Evolutionary conservation across 768 basidiomycete genomes (phyloP).

Genomic region (Phylloporus sp.): DNA sequence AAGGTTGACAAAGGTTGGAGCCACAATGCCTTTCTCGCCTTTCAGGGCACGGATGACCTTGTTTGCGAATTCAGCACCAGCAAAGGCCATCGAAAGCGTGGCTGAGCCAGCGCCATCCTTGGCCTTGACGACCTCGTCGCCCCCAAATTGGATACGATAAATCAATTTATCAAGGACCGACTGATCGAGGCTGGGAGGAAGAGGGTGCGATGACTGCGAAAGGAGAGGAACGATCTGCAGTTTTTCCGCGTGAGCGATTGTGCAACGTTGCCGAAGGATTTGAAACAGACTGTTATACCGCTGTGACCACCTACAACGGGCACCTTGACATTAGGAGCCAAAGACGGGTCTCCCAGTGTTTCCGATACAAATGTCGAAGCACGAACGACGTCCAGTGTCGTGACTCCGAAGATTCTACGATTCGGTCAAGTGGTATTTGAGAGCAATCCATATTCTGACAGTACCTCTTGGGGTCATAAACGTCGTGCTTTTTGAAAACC

Average conservation of each 20-base stretch:
- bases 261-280: not conserved
- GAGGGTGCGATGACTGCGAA: slow-evolving; percentile 80
- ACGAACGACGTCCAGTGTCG: slow-evolving; percentile 95
- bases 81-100: slow-evolving; percentile 95
- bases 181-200: slow-evolving; percentile 54
- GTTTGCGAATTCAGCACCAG: slow-evolving; percentile 84
- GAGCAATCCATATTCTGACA: slow-evolving; percentile 5
- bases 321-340: slow-evolving; percentile 61
- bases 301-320: slow-evolving; percentile 96
- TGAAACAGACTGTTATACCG: slow-evolving; percentile 69
- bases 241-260: slow-evolving; percentile 6
- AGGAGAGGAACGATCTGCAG: slow-evolving; percentile 85
- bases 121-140: slow-evolving; percentile 97
- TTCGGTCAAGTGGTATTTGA: not conserved
- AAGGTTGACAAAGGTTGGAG: slow-evolving; percentile 82
- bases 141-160: slow-evolving; percentile 90
- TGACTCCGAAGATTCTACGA: slow-evolving; percentile 90
- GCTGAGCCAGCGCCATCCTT: slow-evolving; percentile 91
- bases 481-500: slow-evolving; percentile 88
- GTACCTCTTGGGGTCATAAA: slow-evolving; percentile 89
- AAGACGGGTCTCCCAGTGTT: slow-evolving; percentile 58
- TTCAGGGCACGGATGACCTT: slow-evolving; percentile 81
- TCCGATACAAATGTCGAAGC: slow-evolving; percentile 95
- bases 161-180: slow-evolving; percentile 57
- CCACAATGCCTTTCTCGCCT: slow-evolving; percentile 84